Evolutionary conservation across 2,329 filamentous ascomycete species (phyloP), one percentile per base, ranked within the genome.

Genomic region (Didymella glomerata): DNA sequence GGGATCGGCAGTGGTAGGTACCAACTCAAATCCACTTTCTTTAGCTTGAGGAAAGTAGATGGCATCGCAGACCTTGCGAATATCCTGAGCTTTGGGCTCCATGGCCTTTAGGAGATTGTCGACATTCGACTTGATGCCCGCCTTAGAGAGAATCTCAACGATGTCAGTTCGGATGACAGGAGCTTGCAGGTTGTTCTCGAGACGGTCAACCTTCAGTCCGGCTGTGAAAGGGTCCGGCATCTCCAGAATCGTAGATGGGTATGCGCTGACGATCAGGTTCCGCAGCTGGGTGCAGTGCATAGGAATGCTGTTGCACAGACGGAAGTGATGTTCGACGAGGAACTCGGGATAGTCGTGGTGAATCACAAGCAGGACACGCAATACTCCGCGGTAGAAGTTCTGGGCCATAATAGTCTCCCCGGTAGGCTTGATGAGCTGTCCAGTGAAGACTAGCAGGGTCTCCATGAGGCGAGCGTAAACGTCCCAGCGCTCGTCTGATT

Each of bases 261-360:
- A 91, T 8, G 93, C 92, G 62, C 90, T 90, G 62, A 98, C 84
- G 52, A 99, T 88, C 54, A 97, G 83, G 72, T 98, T 97, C 65
- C 93, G 88, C 51, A 97, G 83, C 77, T 98, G 95, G 16, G 89
- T 88, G 77, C 92, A 95, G 71, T 95, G 90, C 49, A 88, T 86
- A 1, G 93, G 91, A 57, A 98, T 90, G 70, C 87, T 88, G 68
- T 90, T 89, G 79, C 90, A 93, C 51, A 99, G 86, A 66, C 88
- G 86, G 66, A 91, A 87, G 73, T 96, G 91, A 75, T 96, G 92
- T 68, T 93, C 91, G 6, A 91, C 90, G 41, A 99, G 80, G 77
- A 97, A 99, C 56, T 97, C 93, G 0, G 94, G 91, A 77, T 92
- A 98, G 76, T 99, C 95, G 73, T 98, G 95, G 67, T 97, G 91